Percentiles rank a stretch among this genome's conserved stretches.
Evolutionary conservation across 2,329 filamentous ascomycete genomes (phyloP).

Genomic region (Scedosporium minutisporum): DNA sequence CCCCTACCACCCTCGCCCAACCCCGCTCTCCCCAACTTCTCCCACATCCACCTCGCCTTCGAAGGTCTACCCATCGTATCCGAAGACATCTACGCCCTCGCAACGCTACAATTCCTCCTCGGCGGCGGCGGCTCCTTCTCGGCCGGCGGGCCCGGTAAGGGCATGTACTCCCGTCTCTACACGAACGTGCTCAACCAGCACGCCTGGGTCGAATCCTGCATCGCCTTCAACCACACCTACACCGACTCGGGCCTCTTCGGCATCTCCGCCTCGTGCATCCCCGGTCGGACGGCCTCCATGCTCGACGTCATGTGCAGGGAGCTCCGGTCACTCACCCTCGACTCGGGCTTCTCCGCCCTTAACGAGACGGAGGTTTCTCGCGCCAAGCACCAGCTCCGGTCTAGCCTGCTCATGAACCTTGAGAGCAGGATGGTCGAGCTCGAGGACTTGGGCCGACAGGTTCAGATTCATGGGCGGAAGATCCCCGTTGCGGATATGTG

Average conservation of each 20-base stretch:
- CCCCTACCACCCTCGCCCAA: slow-evolving; percentile 68
- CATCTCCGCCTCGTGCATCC: slow-evolving; percentile 78
- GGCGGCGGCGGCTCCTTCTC: slow-evolving; percentile 95
- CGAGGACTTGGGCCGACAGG: slow-evolving; percentile 87
- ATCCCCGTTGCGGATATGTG: slow-evolving; percentile 93
- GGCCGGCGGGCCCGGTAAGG: slow-evolving; percentile 91
- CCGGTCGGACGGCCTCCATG: slow-evolving; percentile 70
- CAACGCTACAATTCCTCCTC: slow-evolving; percentile 88
- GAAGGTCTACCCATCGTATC: slow-evolving; percentile 87
- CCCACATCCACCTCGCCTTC: slow-evolving; percentile 91
- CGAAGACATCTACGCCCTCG: slow-evolving; percentile 90
- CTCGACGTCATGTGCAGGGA: slow-evolving; percentile 93
- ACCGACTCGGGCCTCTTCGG: slow-evolving; percentile 93
- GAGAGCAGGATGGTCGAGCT: slow-evolving; percentile 96
- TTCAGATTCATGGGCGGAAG: slow-evolving; percentile 93
- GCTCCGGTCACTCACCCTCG: slow-evolving; percentile 66
- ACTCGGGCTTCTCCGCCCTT: slow-evolving; percentile 64
- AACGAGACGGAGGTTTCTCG: slow-evolving; percentile 71
- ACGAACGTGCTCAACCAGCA: slow-evolving; percentile 97
- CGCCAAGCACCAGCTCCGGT: slow-evolving; percentile 93
- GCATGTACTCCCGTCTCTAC: slow-evolving; percentile 97
- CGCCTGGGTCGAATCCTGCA: slow-evolving; percentile 92
- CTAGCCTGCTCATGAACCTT: slow-evolving; percentile 89
- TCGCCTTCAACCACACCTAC: slow-evolving; percentile 96
- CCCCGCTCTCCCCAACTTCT: slow-evolving; percentile 69